Evolutionary conservation across 495 filamentous ascomycete genomes (phyloP), one percentile per base, ranked within the genome.

Genomic region (Lasiosphaeris hirsuta): DNA sequence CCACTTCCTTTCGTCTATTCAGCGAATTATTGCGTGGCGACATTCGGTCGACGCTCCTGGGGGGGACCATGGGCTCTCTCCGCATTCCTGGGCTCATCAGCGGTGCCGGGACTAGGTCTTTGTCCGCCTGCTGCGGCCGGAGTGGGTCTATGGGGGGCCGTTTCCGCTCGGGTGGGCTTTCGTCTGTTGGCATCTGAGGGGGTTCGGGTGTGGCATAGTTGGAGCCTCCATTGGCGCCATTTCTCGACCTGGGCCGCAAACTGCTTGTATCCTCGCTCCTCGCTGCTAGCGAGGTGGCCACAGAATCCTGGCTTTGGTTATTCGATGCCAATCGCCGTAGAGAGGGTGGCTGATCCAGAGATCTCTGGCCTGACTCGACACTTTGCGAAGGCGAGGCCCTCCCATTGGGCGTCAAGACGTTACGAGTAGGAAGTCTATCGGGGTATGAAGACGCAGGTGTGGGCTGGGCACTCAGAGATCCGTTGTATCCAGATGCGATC

Each of bases 251-350:
- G 7, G 79, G 80, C 17, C 78, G 75, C 6, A 80, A 51, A 50
- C 74, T 80, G 10, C 51, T 57, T 9, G 65, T 63, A 62, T 83
- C 82, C 51, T 82, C 76, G 41, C 75, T 77, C 50, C 74, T 76
- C 11, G 70, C 63, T 6, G 71, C 72, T 7, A 73, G 46, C 3
- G 76, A 77, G 13, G 68, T 69, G 10, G 72, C 71, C 41, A 84
- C 72, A 3, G 81, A 82, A 36, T 85, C 82, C 57, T 82, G 80
- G 61, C 81, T 84, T 57, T 76, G 75, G 63, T 82, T 83, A 54
- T 69, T 72, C 1, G 71, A 72, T 13, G 73, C 76, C 30, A 81
- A 58, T 60, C 73, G 72, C 14, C 78, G 72, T 19, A 82, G 65
- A 17, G 56, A 58, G 7, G 74, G 67, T 34, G 65, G 70, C 58